Percentiles rank a stretch among this genome's conserved stretches.
These are phyloP conservation scores for Aureobasidium sp. DNA, from an alignment of 2,329 filamentous ascomycete species.

Conservation along the genomic window DNA sequence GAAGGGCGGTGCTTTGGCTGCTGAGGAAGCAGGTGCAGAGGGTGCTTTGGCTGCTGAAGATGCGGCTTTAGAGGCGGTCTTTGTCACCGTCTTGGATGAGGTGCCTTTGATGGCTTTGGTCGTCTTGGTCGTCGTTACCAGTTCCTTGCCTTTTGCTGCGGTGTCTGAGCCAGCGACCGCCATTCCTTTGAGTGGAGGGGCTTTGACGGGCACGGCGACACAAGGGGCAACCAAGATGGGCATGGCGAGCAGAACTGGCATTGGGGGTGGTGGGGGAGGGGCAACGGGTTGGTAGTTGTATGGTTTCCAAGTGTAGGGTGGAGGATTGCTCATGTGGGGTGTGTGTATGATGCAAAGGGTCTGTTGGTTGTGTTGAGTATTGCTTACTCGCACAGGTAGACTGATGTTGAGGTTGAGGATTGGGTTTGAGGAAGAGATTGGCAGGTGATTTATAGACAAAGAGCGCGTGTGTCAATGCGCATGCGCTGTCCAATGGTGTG, in stretches of 20 bases:
- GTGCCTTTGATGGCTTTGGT: neutral
- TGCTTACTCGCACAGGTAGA: neutral
- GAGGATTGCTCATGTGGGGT: neutral
- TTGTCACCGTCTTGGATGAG: neutral
- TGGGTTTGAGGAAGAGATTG: neutral
- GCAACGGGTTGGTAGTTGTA: conserved; percentile 19
- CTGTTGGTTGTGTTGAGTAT: neutral
- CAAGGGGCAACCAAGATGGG: neutral
- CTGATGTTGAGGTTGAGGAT: neutral
- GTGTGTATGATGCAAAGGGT: neutral
- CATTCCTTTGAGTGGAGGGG: neutral
- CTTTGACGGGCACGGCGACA: neutral
- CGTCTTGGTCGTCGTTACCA: neutral
- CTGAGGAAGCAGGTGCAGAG: neutral
- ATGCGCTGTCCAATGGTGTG: neutral
- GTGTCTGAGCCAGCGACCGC: neutral
- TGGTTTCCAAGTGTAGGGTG: conserved; percentile 24
- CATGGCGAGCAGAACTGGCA: neutral
- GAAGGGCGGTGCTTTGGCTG: neutral
- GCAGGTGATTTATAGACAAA: neutral
- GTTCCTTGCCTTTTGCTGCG: conserved; percentile 2
- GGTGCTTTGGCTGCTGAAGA: neutral
- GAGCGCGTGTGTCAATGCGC: neutral
- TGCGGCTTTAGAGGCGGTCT: neutral
- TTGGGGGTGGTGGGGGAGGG: neutral